These are phyloP conservation scores for Alopecurus myosuroides DNA, from an alignment of 176 grass and related monocot genomes.

Conservation along the genomic window DNA sequence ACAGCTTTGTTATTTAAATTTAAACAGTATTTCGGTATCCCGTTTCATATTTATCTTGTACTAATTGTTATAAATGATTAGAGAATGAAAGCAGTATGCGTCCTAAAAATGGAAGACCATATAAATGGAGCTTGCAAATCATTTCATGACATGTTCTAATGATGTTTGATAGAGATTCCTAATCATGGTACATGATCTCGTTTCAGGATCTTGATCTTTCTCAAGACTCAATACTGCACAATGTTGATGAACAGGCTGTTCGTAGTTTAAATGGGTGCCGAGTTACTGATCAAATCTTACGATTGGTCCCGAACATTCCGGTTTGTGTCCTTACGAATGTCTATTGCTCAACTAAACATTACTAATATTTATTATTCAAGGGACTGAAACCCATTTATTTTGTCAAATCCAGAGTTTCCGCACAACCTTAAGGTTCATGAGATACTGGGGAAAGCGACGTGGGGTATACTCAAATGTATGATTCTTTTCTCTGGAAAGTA, in stretches of 20 bases:
- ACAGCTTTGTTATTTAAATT: slow-evolving; percentile 3
- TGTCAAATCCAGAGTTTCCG: slow-evolving; percentile 64
- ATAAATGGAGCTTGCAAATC: background rate
- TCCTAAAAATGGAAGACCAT: background rate
- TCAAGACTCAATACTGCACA: slow-evolving; percentile 82
- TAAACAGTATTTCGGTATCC: slow-evolving; percentile 5
- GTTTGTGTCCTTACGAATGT: slow-evolving; percentile 28
- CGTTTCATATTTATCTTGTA: background rate
- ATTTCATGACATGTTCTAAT: background rate
- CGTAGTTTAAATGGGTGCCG: slow-evolving; percentile 90
- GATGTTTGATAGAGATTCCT: slow-evolving; percentile 1
- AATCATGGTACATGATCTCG: slow-evolving; percentile 2
- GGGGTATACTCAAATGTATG: slow-evolving; percentile 96
- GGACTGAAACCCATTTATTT: slow-evolving; percentile 24
- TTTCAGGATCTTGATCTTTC: slow-evolving; percentile 88
- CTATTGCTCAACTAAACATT: slow-evolving; percentile 21
- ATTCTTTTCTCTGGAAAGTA: background rate
- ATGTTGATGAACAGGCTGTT: slow-evolving; percentile 88
- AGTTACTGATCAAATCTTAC: slow-evolving; percentile 89
- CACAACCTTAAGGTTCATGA: slow-evolving; percentile 89
- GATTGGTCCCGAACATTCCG: slow-evolving; percentile 74
- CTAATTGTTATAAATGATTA: slow-evolving; percentile 9
- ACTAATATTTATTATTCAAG: background rate
- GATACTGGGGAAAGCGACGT: slow-evolving; percentile 79
- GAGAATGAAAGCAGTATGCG: background rate